Evolutionary conservation across 192 early-diverging fungal genomes (phyloP).

Genomic region (Coemansia sp.): DNA sequence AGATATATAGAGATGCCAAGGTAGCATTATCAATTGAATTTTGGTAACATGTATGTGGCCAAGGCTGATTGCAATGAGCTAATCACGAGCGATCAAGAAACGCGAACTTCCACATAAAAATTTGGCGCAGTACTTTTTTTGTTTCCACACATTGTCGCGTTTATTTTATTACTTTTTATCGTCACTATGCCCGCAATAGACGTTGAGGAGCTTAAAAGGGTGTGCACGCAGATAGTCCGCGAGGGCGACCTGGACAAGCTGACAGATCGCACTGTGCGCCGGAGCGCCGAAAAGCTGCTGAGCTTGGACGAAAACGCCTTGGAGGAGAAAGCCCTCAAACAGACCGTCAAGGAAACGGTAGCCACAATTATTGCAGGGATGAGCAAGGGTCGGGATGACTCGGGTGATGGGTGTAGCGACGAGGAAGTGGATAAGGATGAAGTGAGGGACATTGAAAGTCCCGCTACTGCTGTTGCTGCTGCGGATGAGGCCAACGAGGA

Average conservation of each 20-base stretch:
- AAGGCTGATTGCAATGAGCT: too few species aligned
- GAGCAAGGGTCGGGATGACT: not conserved
- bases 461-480: not conserved
- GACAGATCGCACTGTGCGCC: conserved; percentile 32
- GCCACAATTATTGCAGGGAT: conserved; percentile 3
- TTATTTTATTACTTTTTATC: not conserved
- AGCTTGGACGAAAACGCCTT: conserved; percentile 23
- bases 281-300: conserved; percentile 25
- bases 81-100: not conserved
- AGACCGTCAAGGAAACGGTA: conserved; percentile 24
- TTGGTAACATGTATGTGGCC: too few species aligned
- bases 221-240: conserved; percentile 25
- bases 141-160: too few species aligned
- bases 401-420: not conserved
- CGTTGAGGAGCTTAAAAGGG: conserved; percentile 7
- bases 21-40: too few species aligned
- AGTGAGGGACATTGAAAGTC: not conserved
- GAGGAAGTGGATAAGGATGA: conserved; percentile 2
- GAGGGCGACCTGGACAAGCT: conserved; percentile 34
- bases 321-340: conserved; percentile 30
- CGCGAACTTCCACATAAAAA: not conserved
- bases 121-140: not conserved
- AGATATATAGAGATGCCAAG: too few species aligned
- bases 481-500: not conserved
- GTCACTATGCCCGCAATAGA: conserved; percentile 13